Conservation (phyloP, 257 asterid species). For the Capsicum chinense region DNA sequence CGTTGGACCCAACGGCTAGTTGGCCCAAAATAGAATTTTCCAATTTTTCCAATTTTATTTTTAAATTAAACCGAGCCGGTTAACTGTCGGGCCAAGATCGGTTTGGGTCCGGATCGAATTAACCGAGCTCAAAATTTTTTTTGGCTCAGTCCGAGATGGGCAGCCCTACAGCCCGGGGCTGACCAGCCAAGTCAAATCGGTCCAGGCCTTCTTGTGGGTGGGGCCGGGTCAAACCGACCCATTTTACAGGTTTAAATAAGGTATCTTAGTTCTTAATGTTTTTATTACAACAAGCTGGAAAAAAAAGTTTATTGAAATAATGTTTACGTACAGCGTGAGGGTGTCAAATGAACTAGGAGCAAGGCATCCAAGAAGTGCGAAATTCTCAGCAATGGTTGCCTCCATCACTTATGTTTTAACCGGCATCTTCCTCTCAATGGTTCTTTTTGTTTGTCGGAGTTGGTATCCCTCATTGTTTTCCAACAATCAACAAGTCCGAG, state of each 20-base stretch:
- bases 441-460: conserved; percentile 37
- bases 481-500: conserved; percentile 39
- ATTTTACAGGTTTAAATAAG: conserved; percentile 31
- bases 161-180: too few species aligned
- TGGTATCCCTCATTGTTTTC: conserved; percentile 53
- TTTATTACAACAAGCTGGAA: not conserved
- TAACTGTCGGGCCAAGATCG: too few species aligned
- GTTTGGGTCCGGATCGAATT: too few species aligned
- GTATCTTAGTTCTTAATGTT: conserved; percentile 27
- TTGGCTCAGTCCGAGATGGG: too few species aligned
- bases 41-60: too few species aligned
- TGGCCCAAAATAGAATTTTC: too few species aligned
- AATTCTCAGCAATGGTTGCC: conserved; percentile 48
- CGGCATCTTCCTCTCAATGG: conserved; percentile 41
- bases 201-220: too few species aligned
- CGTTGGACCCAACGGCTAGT: too few species aligned
- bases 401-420: conserved; percentile 42
- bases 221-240: too few species aligned
- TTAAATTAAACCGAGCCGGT: too few species aligned
- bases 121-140: too few species aligned
- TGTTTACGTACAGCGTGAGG: conserved; percentile 48
- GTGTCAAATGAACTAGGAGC: conserved; percentile 61
- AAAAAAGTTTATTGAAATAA: not conserved
- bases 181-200: too few species aligned
- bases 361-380: conserved; percentile 46